These are phyloP conservation scores for Yamadazyma sp. DNA, from an alignment of 805 yeast species.

Conservation along the genomic window DNA sequence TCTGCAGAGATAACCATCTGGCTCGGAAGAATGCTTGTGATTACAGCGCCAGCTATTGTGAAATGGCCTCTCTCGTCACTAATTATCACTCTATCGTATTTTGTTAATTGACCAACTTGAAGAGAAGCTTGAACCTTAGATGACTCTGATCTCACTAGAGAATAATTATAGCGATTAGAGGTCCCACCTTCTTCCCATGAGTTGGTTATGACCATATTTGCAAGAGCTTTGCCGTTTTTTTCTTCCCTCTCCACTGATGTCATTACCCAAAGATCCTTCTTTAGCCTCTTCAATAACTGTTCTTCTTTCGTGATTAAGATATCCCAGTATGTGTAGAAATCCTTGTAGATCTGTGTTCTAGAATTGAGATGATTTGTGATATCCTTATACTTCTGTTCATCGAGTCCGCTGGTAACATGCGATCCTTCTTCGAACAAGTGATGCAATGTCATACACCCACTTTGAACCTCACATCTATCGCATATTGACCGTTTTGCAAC, in stretches of 20 bases:
- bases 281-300: slow-evolving; percentile 48
- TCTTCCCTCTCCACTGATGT: slow-evolving; percentile 59
- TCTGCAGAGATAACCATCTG: slow-evolving; percentile 51
- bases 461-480: slow-evolving; percentile 57
- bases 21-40: slow-evolving; percentile 44
- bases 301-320: slow-evolving; percentile 72
- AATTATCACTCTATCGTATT: slow-evolving; percentile 64
- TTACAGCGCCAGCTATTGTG: slow-evolving; percentile 64
- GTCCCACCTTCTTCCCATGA: neutral
- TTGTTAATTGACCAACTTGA: slow-evolving; percentile 47
- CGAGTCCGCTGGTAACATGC: slow-evolving; percentile 52
- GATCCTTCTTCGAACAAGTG: slow-evolving; percentile 60
- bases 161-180: slow-evolving; percentile 42
- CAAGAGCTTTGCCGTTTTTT: slow-evolving; percentile 57
- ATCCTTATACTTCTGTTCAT: slow-evolving; percentile 44
- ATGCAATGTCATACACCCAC: slow-evolving; percentile 65
- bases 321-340: slow-evolving; percentile 75
- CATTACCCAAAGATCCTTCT: slow-evolving; percentile 69
- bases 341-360: slow-evolving; percentile 39
- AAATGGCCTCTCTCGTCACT: slow-evolving; percentile 83
- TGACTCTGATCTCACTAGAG: slow-evolving; percentile 41
- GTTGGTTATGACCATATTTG: slow-evolving; percentile 37
- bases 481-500: slow-evolving; percentile 53
- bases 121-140: slow-evolving; percentile 18
- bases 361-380: slow-evolving; percentile 51